Evolutionary conservation across 169 alveolate species (phyloP), one percentile per base, ranked within the genome.

Genomic region (Fabrea salina): DNA sequence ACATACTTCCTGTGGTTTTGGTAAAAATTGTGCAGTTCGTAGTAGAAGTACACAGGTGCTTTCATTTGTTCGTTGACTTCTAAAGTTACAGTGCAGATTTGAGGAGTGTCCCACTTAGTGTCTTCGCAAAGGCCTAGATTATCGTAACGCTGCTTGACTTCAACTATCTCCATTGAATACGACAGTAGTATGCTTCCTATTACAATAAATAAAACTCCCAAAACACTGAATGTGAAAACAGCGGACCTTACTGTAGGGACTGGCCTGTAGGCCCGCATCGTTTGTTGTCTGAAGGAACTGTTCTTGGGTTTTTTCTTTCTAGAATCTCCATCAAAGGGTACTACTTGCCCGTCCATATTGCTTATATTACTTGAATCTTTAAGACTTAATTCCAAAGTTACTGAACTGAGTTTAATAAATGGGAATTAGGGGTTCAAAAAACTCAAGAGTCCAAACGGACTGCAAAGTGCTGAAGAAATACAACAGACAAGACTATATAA

Each of bases 211-310:
- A 86, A 51, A 40, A 75, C 49, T 6, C 96, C 95, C 56, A 90
- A 82, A 11, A 82, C 76, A n/a, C 90, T 35, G 71, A 93, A 89
- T 11, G 88, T 84, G 35, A 91, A 80, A 30, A 91, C 83, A 5
- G 96, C 86, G 5, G 96, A 91, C 30, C 86, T 74, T 8, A 95
- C 86, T 30, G 97, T 90, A 19, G 96, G 97, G 27, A 94, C 91
- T 11, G 98, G 98, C 80, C 94, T 87, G 97, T 97, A 96, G 0
- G 98, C 97, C n/a, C 91, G 92, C 79, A 95, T 83, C 37, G 89
- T 84, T 84, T 95, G 92, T 82, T 95, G 93, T 80, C 87, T 85
- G 57, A 92, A 92, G 8, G 84, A 19, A n/a, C 33, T 49, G 50
- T 44, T 44, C 7, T 19, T n/a, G 8, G 80, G 80, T 27, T 19